These are phyloP conservation scores for Elongisporangium undulatum DNA, from an alignment of 352 stramenopile genomes.

Conservation along the genomic window DNA sequence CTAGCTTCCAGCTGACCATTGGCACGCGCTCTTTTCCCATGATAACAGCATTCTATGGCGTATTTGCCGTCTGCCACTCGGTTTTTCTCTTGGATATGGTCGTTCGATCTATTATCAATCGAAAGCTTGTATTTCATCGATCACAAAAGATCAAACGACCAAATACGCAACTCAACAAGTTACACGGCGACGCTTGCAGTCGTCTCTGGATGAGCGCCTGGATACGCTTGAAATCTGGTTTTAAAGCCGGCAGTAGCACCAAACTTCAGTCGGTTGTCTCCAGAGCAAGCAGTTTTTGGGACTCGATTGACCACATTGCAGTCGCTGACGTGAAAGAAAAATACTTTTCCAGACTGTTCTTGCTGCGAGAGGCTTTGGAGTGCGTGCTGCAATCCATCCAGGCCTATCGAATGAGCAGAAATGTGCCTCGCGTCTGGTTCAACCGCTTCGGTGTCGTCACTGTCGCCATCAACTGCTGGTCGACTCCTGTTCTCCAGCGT, in stretches of 20 bases:
- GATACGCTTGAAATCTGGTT: neutral
- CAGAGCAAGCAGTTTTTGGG: neutral
- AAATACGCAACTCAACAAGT: no score
- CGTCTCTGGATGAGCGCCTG: no score
- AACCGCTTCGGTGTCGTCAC: conserved; percentile 27
- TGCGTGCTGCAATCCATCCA: conserved; percentile 22
- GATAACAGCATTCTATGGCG: neutral
- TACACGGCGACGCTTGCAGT: no score
- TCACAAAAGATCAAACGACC: neutral
- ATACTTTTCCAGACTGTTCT: neutral
- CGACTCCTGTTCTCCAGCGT: conserved; percentile 20
- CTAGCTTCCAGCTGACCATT: neutral
- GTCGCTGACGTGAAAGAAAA: neutral
- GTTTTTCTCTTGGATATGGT: neutral
- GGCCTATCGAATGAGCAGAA: conserved; percentile 23
- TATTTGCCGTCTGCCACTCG: neutral
- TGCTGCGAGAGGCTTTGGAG: conserved; percentile 5
- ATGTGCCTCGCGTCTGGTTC: conserved; percentile 22
- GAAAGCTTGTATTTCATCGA: neutral
- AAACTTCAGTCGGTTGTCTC: neutral
- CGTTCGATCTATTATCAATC: neutral
- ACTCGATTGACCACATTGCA: neutral
- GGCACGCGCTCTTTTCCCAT: neutral
- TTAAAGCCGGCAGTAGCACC: neutral
- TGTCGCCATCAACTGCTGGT: conserved; percentile 31